Percentiles rank a stretch among this genome's conserved stretches.
Conservation (phyloP, 2,329 filamentous ascomycete species). For the Fusarium graminum region DNA sequence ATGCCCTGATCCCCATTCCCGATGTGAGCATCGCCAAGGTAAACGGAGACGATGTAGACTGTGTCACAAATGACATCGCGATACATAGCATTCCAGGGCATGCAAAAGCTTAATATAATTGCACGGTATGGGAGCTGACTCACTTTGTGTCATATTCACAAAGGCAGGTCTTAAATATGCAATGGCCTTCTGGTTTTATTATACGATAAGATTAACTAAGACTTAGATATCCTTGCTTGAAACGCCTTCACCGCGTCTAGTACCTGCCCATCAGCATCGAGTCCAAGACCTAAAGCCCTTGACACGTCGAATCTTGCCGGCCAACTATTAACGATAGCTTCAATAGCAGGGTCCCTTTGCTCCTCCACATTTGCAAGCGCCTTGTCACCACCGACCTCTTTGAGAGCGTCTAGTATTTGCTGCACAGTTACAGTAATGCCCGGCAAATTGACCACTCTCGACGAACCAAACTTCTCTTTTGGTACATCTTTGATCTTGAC, state of each 20-base stretch:
- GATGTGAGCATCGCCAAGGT: too few relatives aligned
- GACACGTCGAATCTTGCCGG: conserved; percentile 63
- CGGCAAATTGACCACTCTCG: conserved; percentile 63
- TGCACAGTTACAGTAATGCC: conserved; percentile 65
- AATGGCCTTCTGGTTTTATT: too few relatives aligned
- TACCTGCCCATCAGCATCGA: conserved; percentile 59
- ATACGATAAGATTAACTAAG: neutral
- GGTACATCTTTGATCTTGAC: conserved; percentile 59
- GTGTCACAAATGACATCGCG: too few relatives aligned
- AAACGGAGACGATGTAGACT: too few relatives aligned
- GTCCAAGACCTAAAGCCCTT: conserved; percentile 66
- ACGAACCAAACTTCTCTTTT: conserved; percentile 54
- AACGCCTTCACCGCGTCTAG: conserved; percentile 50
- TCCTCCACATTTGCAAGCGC: conserved; percentile 59
- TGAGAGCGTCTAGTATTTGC: conserved; percentile 65
- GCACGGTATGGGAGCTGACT: too few relatives aligned
- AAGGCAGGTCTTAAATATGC: too few relatives aligned
- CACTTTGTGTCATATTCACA: too few relatives aligned
- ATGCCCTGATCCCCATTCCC: too few relatives aligned
- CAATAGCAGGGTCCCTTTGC: conserved; percentile 60
- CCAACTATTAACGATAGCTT: conserved; percentile 67
- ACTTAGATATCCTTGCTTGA: conserved; percentile 2
- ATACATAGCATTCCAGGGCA: too few relatives aligned
- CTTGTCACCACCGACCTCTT: conserved; percentile 61
- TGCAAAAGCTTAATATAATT: too few relatives aligned